Percentiles rank a stretch among this genome's conserved stretches.
Evolutionary conservation across 345 rosid genomes (phyloP).

Genomic region (Carallia pectinifolia): DNA sequence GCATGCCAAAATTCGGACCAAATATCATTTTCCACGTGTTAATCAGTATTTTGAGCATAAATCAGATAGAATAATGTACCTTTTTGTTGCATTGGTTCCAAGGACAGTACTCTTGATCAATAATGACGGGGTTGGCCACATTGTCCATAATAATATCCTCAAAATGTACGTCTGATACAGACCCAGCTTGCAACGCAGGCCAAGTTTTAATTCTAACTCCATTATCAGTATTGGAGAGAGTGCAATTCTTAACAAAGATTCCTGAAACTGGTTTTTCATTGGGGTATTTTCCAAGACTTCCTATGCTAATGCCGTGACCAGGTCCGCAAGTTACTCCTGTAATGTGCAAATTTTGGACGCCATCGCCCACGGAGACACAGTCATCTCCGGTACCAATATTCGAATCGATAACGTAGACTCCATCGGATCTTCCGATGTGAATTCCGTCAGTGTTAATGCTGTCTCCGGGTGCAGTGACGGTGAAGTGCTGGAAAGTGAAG

Average conservation of each 20-base stretch:
- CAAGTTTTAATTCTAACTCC: conserved; percentile 63
- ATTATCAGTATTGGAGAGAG: conserved; percentile 35
- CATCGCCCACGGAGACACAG: conserved; percentile 54
- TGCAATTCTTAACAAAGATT: conserved; percentile 36
- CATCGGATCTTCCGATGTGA: conserved; percentile 43
- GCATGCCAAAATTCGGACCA: too few species aligned
- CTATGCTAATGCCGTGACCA: conserved; percentile 59
- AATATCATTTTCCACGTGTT: too few species aligned
- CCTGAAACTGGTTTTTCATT: conserved; percentile 48
- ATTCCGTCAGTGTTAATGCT: conserved; percentile 64
- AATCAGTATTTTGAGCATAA: too few species aligned
- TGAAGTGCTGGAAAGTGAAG: conserved; percentile 29
- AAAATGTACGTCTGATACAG: conserved; percentile 35
- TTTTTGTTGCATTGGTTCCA: conserved; percentile 30
- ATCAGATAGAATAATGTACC: conserved; percentile 22
- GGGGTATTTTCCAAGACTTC: conserved; percentile 52
- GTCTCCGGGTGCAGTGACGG: conserved; percentile 31
- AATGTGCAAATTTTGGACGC: conserved; percentile 30
- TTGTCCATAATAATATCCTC: conserved; percentile 52
- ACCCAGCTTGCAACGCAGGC: conserved; percentile 38
- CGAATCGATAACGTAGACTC: conserved; percentile 23
- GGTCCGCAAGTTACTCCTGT: conserved; percentile 45
- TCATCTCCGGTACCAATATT: conserved; percentile 50
- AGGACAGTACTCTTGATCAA: conserved; percentile 54
- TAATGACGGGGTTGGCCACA: conserved; percentile 46